Evolutionary conservation across 495 filamentous ascomycete genomes (phyloP).

Genomic region (Xylaria venustula): DNA sequence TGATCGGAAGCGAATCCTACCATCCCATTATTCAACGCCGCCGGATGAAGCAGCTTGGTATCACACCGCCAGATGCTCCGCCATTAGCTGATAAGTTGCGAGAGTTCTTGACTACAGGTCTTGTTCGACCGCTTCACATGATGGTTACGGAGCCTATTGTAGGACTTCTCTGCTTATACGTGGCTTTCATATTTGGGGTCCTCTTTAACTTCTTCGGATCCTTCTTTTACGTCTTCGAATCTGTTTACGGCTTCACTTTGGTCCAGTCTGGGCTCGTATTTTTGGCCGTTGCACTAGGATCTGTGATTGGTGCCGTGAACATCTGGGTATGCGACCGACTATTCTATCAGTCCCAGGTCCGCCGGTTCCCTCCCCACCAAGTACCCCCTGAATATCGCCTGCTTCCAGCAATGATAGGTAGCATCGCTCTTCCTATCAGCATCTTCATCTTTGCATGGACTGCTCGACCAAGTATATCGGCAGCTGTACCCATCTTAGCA

Average conservation of each 20-base stretch:
- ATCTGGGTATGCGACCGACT: constrained; percentile 44
- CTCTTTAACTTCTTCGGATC: constrained; percentile 68
- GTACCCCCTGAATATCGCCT: constrained; percentile 57
- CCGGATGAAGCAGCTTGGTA: constrained; percentile 44
- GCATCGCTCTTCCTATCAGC: constrained; percentile 53
- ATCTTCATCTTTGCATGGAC: constrained; percentile 52
- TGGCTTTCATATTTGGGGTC: constrained; percentile 60
- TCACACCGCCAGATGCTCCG: constrained; percentile 32
- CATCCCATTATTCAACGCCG: constrained; percentile 58
- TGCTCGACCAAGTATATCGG: constrained; percentile 35
- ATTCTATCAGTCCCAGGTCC: constrained; percentile 37
- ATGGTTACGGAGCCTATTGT: constrained; percentile 66
- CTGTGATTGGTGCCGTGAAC: constrained; percentile 46
- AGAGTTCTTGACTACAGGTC: constrained; percentile 53
- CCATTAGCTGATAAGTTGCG: constrained; percentile 37
- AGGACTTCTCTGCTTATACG: constrained; percentile 58
- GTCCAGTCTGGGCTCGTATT: constrained; percentile 59
- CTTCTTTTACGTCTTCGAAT: constrained; percentile 53
- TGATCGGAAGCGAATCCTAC: constrained; percentile 59
- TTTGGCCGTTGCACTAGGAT: constrained; percentile 57
- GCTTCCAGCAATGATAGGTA: constrained; percentile 60
- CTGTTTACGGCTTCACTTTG: constrained; percentile 48
- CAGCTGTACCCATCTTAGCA: constrained; percentile 48
- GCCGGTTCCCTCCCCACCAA: constrained; percentile 25
- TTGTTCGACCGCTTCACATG: constrained; percentile 64